Percentiles rank a stretch among this genome's conserved stretches.
These are phyloP conservation scores for Populus nigra DNA, from an alignment of 345 rosid species.

Conservation along the genomic window DNA sequence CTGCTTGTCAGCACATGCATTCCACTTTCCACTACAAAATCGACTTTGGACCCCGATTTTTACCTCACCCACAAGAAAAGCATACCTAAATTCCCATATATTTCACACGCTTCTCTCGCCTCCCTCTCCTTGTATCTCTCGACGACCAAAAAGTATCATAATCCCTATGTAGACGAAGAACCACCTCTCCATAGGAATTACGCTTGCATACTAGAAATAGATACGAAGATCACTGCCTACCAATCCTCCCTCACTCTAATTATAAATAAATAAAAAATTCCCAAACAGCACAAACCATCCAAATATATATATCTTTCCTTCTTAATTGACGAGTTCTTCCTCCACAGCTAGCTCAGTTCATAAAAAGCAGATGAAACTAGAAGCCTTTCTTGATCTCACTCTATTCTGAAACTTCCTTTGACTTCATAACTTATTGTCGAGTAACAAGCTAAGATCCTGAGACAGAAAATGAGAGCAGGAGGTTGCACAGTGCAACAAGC, in stretches of 20 bases:
- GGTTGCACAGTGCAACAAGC: constrained; percentile 34
- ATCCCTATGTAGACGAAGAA: neutral
- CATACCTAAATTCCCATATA: constrained; percentile 16
- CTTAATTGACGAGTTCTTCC: neutral
- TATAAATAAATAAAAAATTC: neutral
- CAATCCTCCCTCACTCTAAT: too few species aligned
- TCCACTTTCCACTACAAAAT: constrained; percentile 89
- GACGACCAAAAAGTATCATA: constrained; percentile 12
- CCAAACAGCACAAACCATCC: neutral
- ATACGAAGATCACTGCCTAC: neutral
- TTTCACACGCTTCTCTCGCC: constrained; percentile 27
- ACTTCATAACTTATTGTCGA: neutral
- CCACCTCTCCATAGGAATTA: neutral
- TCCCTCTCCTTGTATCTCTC: constrained; percentile 10
- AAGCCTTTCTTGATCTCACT: neutral
- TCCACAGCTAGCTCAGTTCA: neutral
- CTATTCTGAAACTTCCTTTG: neutral
- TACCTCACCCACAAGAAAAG: constrained; percentile 32
- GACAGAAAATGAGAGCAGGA: constrained; percentile 32
- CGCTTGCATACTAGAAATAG: neutral
- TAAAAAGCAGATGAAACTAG: neutral
- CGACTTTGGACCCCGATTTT: constrained; percentile 56
- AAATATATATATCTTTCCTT: neutral
- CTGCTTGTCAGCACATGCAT: constrained; percentile 87
- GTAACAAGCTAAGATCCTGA: neutral